Percentiles rank a stretch among this genome's conserved stretches.
phyloP scores from a whole-genome alignment of 169 alveolate genomes.

The Eimeria tenella region DNA sequence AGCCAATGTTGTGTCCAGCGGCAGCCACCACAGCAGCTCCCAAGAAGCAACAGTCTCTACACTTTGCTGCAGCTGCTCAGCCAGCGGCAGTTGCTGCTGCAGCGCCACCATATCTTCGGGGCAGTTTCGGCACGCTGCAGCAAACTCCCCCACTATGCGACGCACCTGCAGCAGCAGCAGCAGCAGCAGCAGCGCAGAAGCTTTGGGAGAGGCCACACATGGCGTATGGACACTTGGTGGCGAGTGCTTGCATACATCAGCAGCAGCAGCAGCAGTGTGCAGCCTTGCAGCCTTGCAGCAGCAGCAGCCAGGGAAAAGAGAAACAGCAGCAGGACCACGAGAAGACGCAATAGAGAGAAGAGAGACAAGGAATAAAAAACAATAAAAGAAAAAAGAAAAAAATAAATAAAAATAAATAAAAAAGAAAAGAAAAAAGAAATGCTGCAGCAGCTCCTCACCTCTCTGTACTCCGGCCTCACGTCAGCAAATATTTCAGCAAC shows the following conservation, averaged over 20 bases:
- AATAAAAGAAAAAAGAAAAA: not conserved
- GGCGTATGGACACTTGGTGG: not conserved
- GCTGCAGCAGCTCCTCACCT: not conserved
- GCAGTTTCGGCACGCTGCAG: slow-evolving; percentile 13
- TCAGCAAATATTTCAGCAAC: not conserved
- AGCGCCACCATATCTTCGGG: not conserved
- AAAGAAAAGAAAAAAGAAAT: not conserved
- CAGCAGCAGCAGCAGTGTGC: slow-evolving; percentile 7
- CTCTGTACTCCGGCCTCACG: not conserved
- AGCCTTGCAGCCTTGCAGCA: not conserved
- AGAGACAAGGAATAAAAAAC: not conserved
- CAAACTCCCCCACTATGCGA: not conserved
- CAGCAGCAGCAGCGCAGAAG: not conserved
- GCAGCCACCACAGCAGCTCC: not conserved
- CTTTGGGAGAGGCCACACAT: not conserved
- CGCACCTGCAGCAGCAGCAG: slow-evolving; percentile 3
- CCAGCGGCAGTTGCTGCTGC: not conserved
- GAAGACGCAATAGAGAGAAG: not conserved
- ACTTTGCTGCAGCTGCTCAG: slow-evolving; percentile 3
- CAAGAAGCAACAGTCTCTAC: not conserved
- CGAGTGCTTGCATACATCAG: too few species aligned
- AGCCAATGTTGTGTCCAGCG: not conserved
- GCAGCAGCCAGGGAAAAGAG: not conserved
- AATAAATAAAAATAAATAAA: not conserved
- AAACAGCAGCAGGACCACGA: not conserved